Percentiles rank a stretch among this genome's conserved stretches.
Conservation (phyloP, 148 eudicot species). For the Dysphania ambrosioides region DNA sequence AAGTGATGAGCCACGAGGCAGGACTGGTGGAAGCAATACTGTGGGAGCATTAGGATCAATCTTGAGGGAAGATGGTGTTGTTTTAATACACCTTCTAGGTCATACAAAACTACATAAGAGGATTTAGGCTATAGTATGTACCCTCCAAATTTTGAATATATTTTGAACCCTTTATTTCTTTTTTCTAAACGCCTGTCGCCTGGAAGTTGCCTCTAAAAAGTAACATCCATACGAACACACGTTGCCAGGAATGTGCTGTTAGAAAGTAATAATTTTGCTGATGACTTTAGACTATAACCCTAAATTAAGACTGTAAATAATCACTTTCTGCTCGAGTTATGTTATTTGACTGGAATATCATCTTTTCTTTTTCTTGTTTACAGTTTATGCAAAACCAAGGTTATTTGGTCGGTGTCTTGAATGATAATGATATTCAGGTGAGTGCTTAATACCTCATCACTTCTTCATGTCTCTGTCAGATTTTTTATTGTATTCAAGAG, state of each 20-base stretch:
- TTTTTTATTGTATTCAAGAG: not conserved
- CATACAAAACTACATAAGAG: not conserved
- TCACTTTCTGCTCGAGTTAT: not conserved
- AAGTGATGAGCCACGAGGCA: not conserved
- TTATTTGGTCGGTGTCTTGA: conserved; percentile 49
- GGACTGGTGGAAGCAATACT: not conserved
- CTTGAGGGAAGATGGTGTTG: not conserved
- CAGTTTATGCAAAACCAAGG: conserved; percentile 78
- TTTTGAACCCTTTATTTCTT: not conserved
- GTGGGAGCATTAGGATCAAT: not conserved
- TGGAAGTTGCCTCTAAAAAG: not conserved
- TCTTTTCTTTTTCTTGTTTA: conserved; percentile 17
- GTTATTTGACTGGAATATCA: conserved; percentile 1
- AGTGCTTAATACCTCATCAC: conserved; percentile 12
- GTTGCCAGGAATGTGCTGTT: not conserved
- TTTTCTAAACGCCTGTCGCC: not conserved
- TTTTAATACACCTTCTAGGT: not conserved
- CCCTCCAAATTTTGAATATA: not conserved
- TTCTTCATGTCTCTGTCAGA: not conserved
- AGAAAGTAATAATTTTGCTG: no score
- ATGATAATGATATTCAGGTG: conserved; percentile 65
- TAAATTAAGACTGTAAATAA: not conserved
- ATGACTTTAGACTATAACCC: not conserved
- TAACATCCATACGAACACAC: not conserved
- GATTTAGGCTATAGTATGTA: not conserved